Base-by-base conservation (phyloP, 768 basidiomycete genomes). In the Krasilnikovozyma curviuscula region DNA sequence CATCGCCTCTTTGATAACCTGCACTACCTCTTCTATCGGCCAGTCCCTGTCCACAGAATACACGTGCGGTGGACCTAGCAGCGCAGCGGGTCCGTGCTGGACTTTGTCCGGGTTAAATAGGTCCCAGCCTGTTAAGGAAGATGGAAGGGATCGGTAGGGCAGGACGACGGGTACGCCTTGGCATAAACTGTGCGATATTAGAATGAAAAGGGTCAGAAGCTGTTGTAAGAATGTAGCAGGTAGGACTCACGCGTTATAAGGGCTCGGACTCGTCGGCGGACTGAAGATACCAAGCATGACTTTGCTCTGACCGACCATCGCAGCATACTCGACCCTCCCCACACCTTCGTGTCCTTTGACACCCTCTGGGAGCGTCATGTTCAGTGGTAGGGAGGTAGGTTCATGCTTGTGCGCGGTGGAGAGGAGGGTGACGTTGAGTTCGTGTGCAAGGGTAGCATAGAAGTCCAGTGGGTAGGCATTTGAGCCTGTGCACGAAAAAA, bases 121-220 rank as follows among this genome's bases (percentile, higher is more conserved):
- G n/a, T 34, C 44, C 44, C 44, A 46, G 3, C 44, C 44, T 16
- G 6, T 13, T 2, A 35, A 35, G 16, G 33, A 35, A 1, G 44
- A 35, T 3, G 44, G n/a, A 7, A 35, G 21, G 12, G 23, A 23
- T 23, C 33, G 38, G 35, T 34, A 46, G 5, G 44, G 44, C 5
- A 46, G 44, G 21, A 46, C 35, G 32, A 46, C 44, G 1, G 44
- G 44, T 3, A 46, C 44, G 24, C 44, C 44, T 27, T 46, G 44
- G 21, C 44, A 46, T n/a, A n/a, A n/a, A 6, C 44, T 45, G 30
- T 6, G 44, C 3, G 18, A 6, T 16, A 7, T 8, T 16, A 7
- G 18, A 6, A 21, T 19, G 40, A 7, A 25, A 21, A 25, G 40
- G 14, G 40, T 3, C 25, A 14, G 8, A 19, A 14, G 27, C 16